phyloP scores from a whole-genome alignment of 805 yeast genomes.

The Ogataea siamensis region DNA sequence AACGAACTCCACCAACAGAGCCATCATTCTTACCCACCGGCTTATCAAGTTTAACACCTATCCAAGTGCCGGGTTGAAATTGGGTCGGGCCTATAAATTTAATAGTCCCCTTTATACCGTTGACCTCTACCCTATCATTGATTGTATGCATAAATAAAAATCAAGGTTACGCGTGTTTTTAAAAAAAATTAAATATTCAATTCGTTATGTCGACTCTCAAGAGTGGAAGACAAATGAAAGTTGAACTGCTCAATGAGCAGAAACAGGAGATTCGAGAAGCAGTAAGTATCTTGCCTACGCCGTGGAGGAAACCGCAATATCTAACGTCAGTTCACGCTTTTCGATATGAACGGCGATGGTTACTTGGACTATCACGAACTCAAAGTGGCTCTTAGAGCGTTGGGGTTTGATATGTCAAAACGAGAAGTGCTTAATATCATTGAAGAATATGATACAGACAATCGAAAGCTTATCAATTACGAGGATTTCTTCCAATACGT shows the following conservation, averaged over 20 bases:
- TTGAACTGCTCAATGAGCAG: conserved; percentile 79
- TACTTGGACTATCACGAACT: conserved; percentile 87
- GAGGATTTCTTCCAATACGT: conserved; percentile 81
- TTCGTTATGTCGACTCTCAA: conserved; percentile 18
- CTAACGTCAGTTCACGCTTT: conserved; percentile 56
- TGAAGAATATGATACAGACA: conserved; percentile 77
- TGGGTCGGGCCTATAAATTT: conserved; percentile 51
- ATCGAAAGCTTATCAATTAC: conserved; percentile 66
- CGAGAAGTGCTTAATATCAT: conserved; percentile 73
- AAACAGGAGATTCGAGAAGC: conserved; percentile 92
- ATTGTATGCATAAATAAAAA: conserved; percentile 5
- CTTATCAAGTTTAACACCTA: conserved; percentile 45
- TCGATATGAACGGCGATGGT: conserved; percentile 92
- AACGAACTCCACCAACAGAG: conserved; percentile 40
- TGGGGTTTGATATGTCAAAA: conserved; percentile 83
- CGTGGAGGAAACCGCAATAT: too few species aligned
- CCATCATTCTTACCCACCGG: conserved; percentile 51
- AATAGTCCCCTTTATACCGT: conserved; percentile 44
- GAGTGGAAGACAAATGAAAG: conserved; percentile 43
- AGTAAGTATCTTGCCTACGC: too few species aligned
- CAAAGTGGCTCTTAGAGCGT: conserved; percentile 89
- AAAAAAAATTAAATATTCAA: conserved; percentile 1
- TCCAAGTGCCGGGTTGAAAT: conserved; percentile 61
- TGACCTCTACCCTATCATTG: conserved; percentile 36
- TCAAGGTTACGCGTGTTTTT: conserved; percentile 4